Conservation (phyloP, 2,329 filamentous ascomycete species). For the Colletotrichum gloeosporioides region DNA sequence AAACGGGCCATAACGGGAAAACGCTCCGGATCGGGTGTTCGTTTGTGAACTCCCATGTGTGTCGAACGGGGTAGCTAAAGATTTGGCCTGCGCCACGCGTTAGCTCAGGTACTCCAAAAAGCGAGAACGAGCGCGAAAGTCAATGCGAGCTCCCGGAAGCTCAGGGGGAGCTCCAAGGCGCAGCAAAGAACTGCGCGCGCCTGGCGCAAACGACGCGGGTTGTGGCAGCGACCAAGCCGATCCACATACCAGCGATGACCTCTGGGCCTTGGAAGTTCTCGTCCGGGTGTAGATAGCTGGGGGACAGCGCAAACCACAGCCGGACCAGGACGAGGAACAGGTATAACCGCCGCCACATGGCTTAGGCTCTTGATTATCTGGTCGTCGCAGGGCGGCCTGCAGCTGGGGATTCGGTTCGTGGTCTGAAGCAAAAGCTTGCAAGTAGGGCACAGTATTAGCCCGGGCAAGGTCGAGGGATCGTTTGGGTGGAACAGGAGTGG, state of each 20-base stretch:
- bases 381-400: constrained; percentile 23
- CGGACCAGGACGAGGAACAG: constrained; percentile 84
- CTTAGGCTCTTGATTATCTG: constrained; percentile 25
- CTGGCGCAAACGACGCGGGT: not conserved
- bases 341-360: constrained; percentile 92
- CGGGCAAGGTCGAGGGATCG: not conserved
- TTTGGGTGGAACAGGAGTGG: not conserved
- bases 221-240: not conserved
- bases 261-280: constrained; percentile 99
- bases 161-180: constrained; percentile 4
- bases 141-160: constrained; percentile 6
- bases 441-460: not conserved
- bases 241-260: constrained; percentile 82
- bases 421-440: not conserved
- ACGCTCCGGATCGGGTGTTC: constrained; percentile 90
- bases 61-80: constrained; percentile 87
- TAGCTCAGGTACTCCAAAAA: constrained; percentile 13
- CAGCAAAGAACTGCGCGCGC: not conserved
- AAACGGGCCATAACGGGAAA: constrained; percentile 95
- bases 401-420: constrained; percentile 26
- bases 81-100: constrained; percentile 72
- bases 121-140: constrained; percentile 14
- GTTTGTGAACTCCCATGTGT: constrained; percentile 96
- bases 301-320: constrained; percentile 91
- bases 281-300: constrained; percentile 97